Evolutionary conservation across 2,329 filamentous ascomycete genomes (phyloP).

Genomic region (Penicillium occitanis): DNA sequence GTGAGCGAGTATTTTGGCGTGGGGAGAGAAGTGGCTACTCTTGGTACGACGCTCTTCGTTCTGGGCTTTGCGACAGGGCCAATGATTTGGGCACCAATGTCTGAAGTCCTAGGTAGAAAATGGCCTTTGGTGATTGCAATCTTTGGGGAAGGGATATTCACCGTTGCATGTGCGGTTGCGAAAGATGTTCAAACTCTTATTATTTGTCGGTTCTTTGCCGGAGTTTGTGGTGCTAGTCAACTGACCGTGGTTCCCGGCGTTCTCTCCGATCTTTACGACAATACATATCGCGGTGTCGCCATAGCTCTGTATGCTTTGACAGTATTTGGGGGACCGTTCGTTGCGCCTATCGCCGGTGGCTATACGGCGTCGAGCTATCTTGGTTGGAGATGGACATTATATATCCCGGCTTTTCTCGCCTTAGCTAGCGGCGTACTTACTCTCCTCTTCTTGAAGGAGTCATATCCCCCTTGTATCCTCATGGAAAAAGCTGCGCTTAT

Average conservation of each 20-base stretch:
- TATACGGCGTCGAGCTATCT: slow-evolving; percentile 53
- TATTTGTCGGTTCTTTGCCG: slow-evolving; percentile 49
- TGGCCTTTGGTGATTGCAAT: slow-evolving; percentile 50
- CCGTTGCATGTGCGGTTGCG: slow-evolving; percentile 46
- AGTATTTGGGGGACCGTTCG: slow-evolving; percentile 51
- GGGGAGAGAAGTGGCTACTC: slow-evolving; percentile 43
- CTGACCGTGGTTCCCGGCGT: slow-evolving; percentile 48
- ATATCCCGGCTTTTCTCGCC: slow-evolving; percentile 56
- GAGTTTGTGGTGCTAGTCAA: slow-evolving; percentile 48
- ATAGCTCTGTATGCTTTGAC: slow-evolving; percentile 50
- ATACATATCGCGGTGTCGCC: slow-evolving; percentile 39
- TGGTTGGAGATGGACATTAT: slow-evolving; percentile 59
- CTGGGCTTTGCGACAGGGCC: slow-evolving; percentile 61
- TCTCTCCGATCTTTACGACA: slow-evolving; percentile 52
- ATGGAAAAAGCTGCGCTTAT: slow-evolving; percentile 53
- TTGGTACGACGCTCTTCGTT: slow-evolving; percentile 52
- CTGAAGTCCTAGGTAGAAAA: slow-evolving; percentile 61
- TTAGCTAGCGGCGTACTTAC: slow-evolving; percentile 42
- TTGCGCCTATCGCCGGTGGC: slow-evolving; percentile 53
- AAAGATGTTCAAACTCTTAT: slow-evolving; percentile 46
- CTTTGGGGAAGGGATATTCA: slow-evolving; percentile 47
- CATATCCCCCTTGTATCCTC: slow-evolving; percentile 54
- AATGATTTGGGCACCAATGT: slow-evolving; percentile 62
- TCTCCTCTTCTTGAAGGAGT: slow-evolving; percentile 50
- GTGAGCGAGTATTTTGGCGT: slow-evolving; percentile 54